These are phyloP conservation scores for Xylariaceae sp. DNA, from an alignment of 2,329 filamentous ascomycete genomes.

Conservation along the genomic window DNA sequence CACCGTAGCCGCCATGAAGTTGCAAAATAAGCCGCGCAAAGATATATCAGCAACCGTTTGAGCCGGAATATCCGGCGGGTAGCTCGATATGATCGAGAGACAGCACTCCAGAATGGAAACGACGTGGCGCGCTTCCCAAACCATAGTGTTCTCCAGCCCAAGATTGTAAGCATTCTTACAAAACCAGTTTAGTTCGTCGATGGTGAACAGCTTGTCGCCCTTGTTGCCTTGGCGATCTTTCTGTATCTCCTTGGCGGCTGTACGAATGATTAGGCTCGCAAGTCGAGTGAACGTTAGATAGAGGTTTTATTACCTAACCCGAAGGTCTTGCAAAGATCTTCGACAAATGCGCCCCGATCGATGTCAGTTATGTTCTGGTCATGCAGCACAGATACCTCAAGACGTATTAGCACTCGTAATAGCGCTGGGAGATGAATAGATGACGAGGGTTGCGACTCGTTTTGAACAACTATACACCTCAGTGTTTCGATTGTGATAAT, in stretches of 20 bases:
- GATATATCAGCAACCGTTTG: slow-evolving; percentile 45
- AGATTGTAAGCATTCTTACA: slow-evolving; percentile 78
- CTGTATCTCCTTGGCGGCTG: slow-evolving; percentile 42
- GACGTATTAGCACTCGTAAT: slow-evolving; percentile 56
- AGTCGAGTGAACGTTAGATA: neutral
- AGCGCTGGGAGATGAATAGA: slow-evolving; percentile 59
- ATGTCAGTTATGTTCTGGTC: slow-evolving; percentile 22
- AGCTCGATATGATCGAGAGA: slow-evolving; percentile 48
- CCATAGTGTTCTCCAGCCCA: slow-evolving; percentile 56
- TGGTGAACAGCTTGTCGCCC: slow-evolving; percentile 51
- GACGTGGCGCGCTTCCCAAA: slow-evolving; percentile 51
- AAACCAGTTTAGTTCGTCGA: slow-evolving; percentile 76
- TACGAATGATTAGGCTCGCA: slow-evolving; percentile 14
- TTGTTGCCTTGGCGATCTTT: slow-evolving; percentile 37
- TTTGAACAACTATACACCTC: slow-evolving; percentile 55
- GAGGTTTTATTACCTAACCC: slow-evolving; percentile 40
- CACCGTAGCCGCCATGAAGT: slow-evolving; percentile 60
- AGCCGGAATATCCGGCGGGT: slow-evolving; percentile 44
- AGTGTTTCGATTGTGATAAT: slow-evolving; percentile 56
- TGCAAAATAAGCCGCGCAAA: slow-evolving; percentile 62
- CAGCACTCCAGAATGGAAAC: slow-evolving; percentile 54
- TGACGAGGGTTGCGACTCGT: slow-evolving; percentile 44
- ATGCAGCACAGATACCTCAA: slow-evolving; percentile 44
- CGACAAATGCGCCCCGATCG: slow-evolving; percentile 28
- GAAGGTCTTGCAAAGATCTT: slow-evolving; percentile 53